Evolutionary conservation across 1,284 basidiomycete species (phyloP).

Genomic region (Tilletia setariae): DNA sequence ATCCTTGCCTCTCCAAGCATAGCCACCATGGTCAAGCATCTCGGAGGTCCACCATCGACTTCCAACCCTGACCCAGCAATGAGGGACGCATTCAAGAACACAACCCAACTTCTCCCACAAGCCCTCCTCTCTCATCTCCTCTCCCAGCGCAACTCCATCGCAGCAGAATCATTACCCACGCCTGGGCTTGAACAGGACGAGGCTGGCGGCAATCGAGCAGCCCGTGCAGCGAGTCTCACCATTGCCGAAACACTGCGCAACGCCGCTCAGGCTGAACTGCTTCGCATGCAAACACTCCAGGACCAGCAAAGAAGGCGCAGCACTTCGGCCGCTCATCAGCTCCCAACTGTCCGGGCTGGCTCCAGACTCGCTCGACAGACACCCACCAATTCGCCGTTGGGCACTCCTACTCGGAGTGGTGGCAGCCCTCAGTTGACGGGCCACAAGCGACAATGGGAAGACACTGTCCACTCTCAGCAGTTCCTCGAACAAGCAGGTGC

Average conservation of each 20-base stretch:
- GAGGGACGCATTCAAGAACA: too few species aligned
- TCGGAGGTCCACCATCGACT: too few species aligned
- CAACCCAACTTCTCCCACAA: too few species aligned
- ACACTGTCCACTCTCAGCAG: not conserved
- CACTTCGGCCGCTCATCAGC: not conserved
- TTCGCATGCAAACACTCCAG: not conserved
- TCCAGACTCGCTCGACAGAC: not conserved
- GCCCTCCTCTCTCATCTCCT: too few species aligned
- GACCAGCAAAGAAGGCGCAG: constrained; percentile 1
- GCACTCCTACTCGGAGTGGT: not conserved
- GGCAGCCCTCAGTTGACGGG: not conserved
- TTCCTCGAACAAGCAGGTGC: constrained; percentile 8
- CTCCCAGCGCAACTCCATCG: too few species aligned
- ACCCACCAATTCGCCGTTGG: not conserved
- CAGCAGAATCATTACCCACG: too few species aligned
- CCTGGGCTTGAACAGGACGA: too few species aligned
- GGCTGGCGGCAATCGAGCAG: too few species aligned
- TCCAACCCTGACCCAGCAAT: too few species aligned
- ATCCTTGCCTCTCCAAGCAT: too few species aligned
- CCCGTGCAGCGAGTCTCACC: not conserved
- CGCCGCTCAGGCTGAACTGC: not conserved
- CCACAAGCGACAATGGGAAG: constrained; percentile 12
- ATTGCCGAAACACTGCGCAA: not conserved
- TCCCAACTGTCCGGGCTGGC: not conserved
- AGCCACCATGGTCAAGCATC: too few species aligned